Evolutionary conservation across 1,139 yeast genomes (phyloP), one percentile per base, ranked within the genome.

Genomic region (Geotrichum cucujoidarum): DNA sequence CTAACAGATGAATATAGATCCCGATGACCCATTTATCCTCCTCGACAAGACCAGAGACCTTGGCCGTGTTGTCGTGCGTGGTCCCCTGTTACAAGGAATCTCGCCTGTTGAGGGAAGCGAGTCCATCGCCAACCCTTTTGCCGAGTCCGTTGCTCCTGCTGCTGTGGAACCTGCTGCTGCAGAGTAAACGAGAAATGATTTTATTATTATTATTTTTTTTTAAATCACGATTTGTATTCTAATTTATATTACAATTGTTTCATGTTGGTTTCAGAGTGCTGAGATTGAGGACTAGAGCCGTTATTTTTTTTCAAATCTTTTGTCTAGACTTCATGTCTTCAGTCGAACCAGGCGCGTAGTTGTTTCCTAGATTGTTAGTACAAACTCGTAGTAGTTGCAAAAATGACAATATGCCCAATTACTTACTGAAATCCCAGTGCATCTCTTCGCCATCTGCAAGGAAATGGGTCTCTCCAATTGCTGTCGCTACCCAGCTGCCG

Each of bases 101-200:
- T 80, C 95, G 20, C 96, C 97, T 11, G 77, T 80, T 34, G 88
- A 86, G 48, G 97, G 97, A 10, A 78, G 84, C 55, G 90, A 83
- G 59, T 73, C 76, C 50, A 85, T 90, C 59, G 83, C 79, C 42
- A 84, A 84, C 62, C 95, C 95, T 5, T 83, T 81, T 63, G 17
- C 33, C 24, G 32, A 39, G 24, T 35, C 29, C n/a, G 22, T n/a
- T 16, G 36, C 36, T 33, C 36, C 36, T 17, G 36, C 21, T 33
- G 20, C 22, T 33, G 20, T 22, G 10, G 10, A 27, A 27, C 30
- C n/a, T n/a, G n/a, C n/a, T n/a, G n/a, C n/a, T n/a, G n/a, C n/a
- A n/a, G n/a, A n/a, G n/a, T n/a, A n/a, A n/a, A n/a, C n/a, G n/a
- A n/a, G n/a, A n/a, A n/a, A n/a, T n/a, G n/a, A n/a, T n/a, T n/a